Evolutionary conservation across 345 rosid species (phyloP).

Genomic region (Aquilaria yunnanensis): DNA sequence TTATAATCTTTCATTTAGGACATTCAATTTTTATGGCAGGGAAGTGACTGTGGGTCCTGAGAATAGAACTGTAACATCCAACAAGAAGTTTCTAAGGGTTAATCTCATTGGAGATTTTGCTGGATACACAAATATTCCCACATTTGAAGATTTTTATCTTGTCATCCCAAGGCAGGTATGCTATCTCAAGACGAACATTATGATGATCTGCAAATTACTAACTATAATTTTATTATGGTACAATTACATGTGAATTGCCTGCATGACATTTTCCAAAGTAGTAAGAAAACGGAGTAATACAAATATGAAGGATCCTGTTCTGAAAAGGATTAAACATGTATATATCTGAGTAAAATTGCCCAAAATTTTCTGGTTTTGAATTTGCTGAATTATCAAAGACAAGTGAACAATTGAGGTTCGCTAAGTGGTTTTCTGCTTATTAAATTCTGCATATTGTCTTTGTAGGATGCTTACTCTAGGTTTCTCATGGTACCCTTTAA

Average conservation of each 20-base stretch:
- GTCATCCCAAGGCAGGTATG: conserved; percentile 82
- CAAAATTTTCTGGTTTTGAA: no score
- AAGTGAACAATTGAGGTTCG: no score
- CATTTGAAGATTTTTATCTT: conserved; percentile 80
- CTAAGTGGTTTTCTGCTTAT: no score
- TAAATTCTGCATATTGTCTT: no score
- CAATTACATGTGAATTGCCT: neutral
- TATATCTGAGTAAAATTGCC: no score
- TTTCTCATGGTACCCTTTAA: no score
- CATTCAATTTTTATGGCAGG: conserved; percentile 28
- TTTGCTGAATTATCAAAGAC: no score
- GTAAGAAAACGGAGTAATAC: no score
- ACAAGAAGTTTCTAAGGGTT: conserved; percentile 74
- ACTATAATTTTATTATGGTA: neutral
- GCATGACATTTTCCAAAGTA: no score
- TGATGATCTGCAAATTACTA: neutral
- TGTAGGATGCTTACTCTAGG: no score
- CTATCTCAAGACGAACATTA: neutral
- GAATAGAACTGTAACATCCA: conserved; percentile 67
- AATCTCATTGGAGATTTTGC: conserved; percentile 84
- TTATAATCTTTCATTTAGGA: neutral
- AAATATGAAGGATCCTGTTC: no score
- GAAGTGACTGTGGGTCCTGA: conserved; percentile 85
- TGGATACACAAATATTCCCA: conserved; percentile 78
- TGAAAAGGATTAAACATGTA: no score